Conservation (phyloP, 352 stramenopile species). For the Globisporangium nagaii region DNA sequence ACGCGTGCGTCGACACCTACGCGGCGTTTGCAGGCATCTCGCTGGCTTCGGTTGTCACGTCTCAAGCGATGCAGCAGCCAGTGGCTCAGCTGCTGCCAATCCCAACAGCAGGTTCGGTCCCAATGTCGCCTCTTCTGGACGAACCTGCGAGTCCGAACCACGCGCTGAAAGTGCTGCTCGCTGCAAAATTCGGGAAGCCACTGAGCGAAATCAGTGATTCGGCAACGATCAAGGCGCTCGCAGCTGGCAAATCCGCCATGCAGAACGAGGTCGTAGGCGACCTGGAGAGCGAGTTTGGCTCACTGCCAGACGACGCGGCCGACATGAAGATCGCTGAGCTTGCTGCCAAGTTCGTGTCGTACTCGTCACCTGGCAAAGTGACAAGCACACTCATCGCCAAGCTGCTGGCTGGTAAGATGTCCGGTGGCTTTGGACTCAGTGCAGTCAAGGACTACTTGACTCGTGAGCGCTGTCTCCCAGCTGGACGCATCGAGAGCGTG, state of each 20-base stretch:
- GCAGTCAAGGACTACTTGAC: conserved; percentile 71
- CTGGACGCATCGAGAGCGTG: conserved; percentile 70
- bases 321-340: conserved; percentile 76
- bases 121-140: conserved; percentile 59
- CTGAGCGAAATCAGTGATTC: conserved; percentile 60
- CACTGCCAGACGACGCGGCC: conserved; percentile 61
- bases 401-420: conserved; percentile 75
- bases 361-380: conserved; percentile 70
- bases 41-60: conserved; percentile 24
- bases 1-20: conserved; percentile 65
- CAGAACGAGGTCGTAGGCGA: conserved; percentile 88
- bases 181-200: conserved; percentile 69
- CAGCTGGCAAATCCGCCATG: conserved; percentile 78
- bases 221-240: conserved; percentile 72
- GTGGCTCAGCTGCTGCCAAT: too few species aligned
- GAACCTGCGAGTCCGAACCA: conserved; percentile 68
- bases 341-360: conserved; percentile 58
- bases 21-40: conserved; percentile 68
- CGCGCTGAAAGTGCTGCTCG: conserved; percentile 68
- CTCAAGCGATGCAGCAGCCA: too few species aligned
- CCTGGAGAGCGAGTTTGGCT: conserved; percentile 82
- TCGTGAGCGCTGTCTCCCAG: conserved; percentile 64
- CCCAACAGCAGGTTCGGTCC: conserved; percentile 33
- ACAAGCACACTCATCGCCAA: conserved; percentile 73
- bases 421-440: conserved; percentile 73